These are phyloP conservation scores for Fistulifera solaris DNA, from an alignment of 108 stramenopile species.

Conservation along the genomic window DNA sequence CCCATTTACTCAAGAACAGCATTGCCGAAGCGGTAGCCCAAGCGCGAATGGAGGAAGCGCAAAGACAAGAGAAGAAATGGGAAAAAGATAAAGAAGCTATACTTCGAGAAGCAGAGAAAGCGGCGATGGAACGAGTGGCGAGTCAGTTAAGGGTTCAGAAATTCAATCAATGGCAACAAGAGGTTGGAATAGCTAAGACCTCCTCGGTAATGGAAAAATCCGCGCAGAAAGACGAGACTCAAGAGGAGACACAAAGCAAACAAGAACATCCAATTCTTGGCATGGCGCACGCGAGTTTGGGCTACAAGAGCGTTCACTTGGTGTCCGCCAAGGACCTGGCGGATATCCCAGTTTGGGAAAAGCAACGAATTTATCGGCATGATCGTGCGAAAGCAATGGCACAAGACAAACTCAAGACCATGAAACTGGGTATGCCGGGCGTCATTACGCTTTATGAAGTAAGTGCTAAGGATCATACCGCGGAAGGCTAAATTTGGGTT, in stretches of 20 bases:
- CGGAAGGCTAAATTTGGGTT: neutral
- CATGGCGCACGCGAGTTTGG: slow-evolving; percentile 35
- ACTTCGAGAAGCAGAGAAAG: slow-evolving; percentile 27
- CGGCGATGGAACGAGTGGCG: slow-evolving; percentile 29
- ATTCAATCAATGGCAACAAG: slow-evolving; percentile 30
- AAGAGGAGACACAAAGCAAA: neutral
- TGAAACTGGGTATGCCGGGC: slow-evolving; percentile 63
- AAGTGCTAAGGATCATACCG: neutral
- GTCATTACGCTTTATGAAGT: slow-evolving; percentile 58
- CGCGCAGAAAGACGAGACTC: no score
- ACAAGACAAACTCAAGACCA: slow-evolving; percentile 49
- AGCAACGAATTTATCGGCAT: slow-evolving; percentile 68
- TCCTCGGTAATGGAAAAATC: neutral
- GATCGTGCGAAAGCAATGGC: slow-evolving; percentile 66
- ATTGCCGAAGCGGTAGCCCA: slow-evolving; percentile 38
- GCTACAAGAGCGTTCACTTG: slow-evolving; percentile 59
- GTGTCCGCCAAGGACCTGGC: slow-evolving; percentile 31
- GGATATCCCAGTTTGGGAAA: slow-evolving; percentile 63
- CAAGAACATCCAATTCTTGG: slow-evolving; percentile 73
- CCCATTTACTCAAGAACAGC: no score
- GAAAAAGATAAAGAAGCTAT: slow-evolving; percentile 19
- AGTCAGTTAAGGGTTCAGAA: slow-evolving; percentile 29
- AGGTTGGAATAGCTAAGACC: slow-evolving; percentile 23
- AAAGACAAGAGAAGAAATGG: slow-evolving; percentile 12
- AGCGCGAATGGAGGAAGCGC: slow-evolving; percentile 31